phyloP scores from a whole-genome alignment of 805 yeast genomes.

The Tetrapisispora fleetii region DNA sequence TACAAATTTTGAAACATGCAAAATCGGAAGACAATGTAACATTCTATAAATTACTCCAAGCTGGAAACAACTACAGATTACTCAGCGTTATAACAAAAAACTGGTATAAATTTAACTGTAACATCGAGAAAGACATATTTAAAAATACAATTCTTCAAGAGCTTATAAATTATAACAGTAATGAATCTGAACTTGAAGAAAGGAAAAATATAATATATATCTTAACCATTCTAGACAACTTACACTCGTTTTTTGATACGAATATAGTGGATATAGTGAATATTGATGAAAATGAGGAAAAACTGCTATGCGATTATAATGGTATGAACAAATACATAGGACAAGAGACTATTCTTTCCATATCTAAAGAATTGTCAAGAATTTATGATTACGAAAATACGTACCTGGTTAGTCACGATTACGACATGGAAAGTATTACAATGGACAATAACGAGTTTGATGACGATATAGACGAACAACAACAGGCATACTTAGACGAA shows the following conservation, averaged over 20 bases:
- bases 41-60: not conserved
- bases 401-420: not conserved
- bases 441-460: not conserved
- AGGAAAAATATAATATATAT: not conserved
- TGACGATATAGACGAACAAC: constrained; percentile 10
- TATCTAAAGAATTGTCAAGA: not conserved
- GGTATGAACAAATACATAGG: not conserved
- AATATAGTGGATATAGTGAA: not conserved
- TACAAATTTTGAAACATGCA: not conserved
- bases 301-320: not conserved
- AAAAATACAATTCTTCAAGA: not conserved
- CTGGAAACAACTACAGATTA: not conserved
- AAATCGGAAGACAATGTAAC: not conserved
- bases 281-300: not conserved
- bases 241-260: constrained; percentile 1
- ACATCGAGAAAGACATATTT: not conserved
- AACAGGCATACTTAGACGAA: constrained; percentile 18
- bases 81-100: not conserved
- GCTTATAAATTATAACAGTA: not conserved
- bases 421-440: not conserved
- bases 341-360: not conserved
- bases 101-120: not conserved
- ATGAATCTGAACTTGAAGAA: not conserved
- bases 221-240: not conserved
- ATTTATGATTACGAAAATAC: not conserved